Evolutionary conservation across 2,329 filamentous ascomycete genomes (phyloP), one percentile per base, ranked within the genome.

Genomic region (Grosmannia serpens): DNA sequence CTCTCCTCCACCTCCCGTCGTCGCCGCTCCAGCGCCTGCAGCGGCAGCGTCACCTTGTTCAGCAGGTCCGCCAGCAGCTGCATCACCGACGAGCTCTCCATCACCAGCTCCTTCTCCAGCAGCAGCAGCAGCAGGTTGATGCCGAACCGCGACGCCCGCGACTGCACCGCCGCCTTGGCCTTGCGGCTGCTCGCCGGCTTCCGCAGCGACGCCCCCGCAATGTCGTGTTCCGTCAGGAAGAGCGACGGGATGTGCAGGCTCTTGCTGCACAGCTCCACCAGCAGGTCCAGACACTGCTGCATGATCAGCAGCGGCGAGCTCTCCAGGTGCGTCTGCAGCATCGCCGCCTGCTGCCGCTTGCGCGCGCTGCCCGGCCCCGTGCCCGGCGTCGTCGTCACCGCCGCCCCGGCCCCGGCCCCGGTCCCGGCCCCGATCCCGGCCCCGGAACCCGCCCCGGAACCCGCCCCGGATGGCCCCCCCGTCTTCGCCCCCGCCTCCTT

Each of bases 41-140:
- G 78, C 13, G 94, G 94, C 59, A 87, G 80, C 0, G 94, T 99
- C 58, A 97, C 90, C 63, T 88, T 86, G 70, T 90, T 92, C 29
- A 99, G 80, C 33, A 99, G 76, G 63, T 87, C 85, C 2, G 94
- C 94, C 29, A 99, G 80, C 62, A 91, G 86, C 65, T 96, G 92
- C 91, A 99, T 97, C 59, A 96, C 92, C 8, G 86, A 81, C n/a
- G 92, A 91, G 72, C 91, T 99, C 73, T 99, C 94, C 74, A 96
- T 95, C 63, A 99, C 91, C 61, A 97, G 78, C 63, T 91, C 89
- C n/a, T 94, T 88, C 69, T 97, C 94, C 26, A 99, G 80, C 6
- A 99, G 79, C 61, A 85, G 86, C 53, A 99, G 79, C 33, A 99
- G 76, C 17, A 91, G 91, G 70, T 99, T 99, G 69, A 99, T 82